Evolutionary conservation across 164 flowering plant species (phyloP).

Genomic region (Brasenia schreberi): DNA sequence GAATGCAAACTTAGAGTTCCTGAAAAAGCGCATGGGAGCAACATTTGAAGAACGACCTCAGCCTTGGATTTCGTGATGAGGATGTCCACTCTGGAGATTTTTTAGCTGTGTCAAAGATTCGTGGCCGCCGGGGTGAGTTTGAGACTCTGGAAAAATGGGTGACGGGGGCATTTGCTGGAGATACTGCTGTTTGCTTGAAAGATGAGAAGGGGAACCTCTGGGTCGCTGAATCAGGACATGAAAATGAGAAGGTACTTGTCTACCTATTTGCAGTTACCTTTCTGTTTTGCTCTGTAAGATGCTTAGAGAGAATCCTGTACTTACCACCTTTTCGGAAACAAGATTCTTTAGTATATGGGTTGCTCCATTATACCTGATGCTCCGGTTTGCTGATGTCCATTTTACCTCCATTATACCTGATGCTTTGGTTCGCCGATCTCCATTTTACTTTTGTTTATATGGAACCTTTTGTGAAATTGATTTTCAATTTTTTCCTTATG

Average conservation of each 20-base stretch:
- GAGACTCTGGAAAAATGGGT: slow-evolving; percentile 99
- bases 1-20: slow-evolving; percentile 73
- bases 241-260: slow-evolving; percentile 79
- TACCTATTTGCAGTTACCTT: too few relatives aligned
- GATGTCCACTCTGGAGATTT: slow-evolving; percentile 98
- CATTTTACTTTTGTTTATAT: too few relatives aligned
- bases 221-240: slow-evolving; percentile 99
- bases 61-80: slow-evolving; percentile 74
- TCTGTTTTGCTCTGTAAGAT: too few relatives aligned
- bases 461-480: too few relatives aligned
- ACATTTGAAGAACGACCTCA: slow-evolving; percentile 67
- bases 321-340: too few relatives aligned
- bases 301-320: too few relatives aligned
- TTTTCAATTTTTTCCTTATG: neutral
- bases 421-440: too few relatives aligned
- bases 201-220: slow-evolving; percentile 88
- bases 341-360: too few relatives aligned
- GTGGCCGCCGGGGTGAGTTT: slow-evolving; percentile 99
- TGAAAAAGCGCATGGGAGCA: slow-evolving; percentile 96
- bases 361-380: too few relatives aligned
- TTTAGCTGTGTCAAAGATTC: slow-evolving; percentile 88
- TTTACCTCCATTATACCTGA: too few relatives aligned
- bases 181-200: slow-evolving; percentile 94
- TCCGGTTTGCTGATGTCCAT: too few relatives aligned
- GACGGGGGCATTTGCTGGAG: slow-evolving; percentile 99